A percentile compares a stretch with the other conserved stretches of the same genome.
Evolutionary conservation across 345 rosid genomes (phyloP).

Genomic region (Euphorbia peplus): DNA sequence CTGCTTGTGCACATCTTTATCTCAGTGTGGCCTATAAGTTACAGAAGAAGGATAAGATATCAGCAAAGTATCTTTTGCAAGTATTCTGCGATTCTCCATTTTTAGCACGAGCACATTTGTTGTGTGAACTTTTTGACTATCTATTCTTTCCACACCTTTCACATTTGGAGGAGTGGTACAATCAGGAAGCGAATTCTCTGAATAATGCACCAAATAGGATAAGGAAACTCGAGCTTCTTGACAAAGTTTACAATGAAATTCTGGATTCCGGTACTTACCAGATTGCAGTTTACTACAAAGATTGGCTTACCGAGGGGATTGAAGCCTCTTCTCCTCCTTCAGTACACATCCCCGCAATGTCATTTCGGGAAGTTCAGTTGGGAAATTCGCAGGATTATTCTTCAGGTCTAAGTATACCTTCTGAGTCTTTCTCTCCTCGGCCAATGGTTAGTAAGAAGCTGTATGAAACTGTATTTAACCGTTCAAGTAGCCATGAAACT

Average conservation of each 20-base stretch:
- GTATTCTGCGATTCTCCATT: conserved; percentile 57
- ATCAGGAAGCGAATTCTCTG: conserved; percentile 49
- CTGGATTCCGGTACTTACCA: conserved; percentile 57
- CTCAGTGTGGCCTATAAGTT: conserved; percentile 53
- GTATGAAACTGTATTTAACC: conserved; percentile 41
- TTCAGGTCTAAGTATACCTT: conserved; percentile 31
- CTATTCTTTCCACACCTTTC: conserved; percentile 63
- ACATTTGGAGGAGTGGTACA: conserved; percentile 53
- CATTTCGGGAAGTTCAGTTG: conserved; percentile 26
- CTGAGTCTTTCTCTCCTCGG: conserved; percentile 37
- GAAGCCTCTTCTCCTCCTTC: conserved; percentile 57
- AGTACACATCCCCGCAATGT: conserved; percentile 37
- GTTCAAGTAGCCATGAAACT: conserved; percentile 30
- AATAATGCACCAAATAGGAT: conserved; percentile 28
- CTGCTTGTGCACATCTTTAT: conserved; percentile 63
- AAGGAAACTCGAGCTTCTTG: conserved; percentile 48
- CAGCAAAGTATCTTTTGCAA: conserved; percentile 60
- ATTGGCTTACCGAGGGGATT: conserved; percentile 55
- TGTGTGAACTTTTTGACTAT: conserved; percentile 57
- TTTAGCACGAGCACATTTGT: conserved; percentile 43
- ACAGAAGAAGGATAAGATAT: conserved; percentile 51
- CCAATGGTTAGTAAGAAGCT: conserved; percentile 56
- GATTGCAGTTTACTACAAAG: conserved; percentile 62
- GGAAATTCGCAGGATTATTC: conserved; percentile 32
- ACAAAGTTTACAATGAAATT: conserved; percentile 50